These are phyloP conservation scores for Neurospora sp. DNA, from an alignment of 495 filamentous ascomycete genomes.

Conservation along the genomic window DNA sequence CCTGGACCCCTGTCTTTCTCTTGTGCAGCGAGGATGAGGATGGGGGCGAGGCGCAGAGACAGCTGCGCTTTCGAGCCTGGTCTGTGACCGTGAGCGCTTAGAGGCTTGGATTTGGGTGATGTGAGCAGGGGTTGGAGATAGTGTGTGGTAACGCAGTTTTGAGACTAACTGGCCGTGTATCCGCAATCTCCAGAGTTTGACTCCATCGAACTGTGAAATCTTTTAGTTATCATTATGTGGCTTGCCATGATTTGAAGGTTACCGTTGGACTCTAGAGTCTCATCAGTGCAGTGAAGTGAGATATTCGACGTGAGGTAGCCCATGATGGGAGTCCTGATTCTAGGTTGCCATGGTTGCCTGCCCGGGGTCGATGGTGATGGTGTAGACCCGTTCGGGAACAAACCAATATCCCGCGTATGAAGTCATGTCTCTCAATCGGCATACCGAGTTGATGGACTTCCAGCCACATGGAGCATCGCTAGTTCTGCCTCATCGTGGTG, in stretches of 20 bases:
- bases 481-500: not conserved
- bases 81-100: conserved; percentile 3
- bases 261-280: not conserved
- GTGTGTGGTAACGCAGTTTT: not conserved
- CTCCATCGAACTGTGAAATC: not conserved
- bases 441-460: not conserved
- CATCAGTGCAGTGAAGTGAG: not conserved
- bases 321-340: not conserved
- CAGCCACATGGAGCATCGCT: not conserved
- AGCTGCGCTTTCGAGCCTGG: conserved; percentile 2
- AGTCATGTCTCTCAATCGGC: not conserved
- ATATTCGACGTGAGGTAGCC: not conserved
- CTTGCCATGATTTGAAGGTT: not conserved
- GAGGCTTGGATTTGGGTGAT: not conserved
- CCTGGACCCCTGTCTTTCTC: not conserved
- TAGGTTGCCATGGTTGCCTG: not conserved
- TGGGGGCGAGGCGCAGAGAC: conserved; percentile 1
- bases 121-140: not conserved
- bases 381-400: not conserved
- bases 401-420: not conserved
- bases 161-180: not conserved
- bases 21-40: not conserved
- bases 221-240: not conserved
- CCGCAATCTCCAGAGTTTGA: not conserved
- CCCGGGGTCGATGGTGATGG: not conserved